Evolutionary conservation across 1,139 yeast species (phyloP), one percentile per base, ranked within the genome.

Genomic region (Blastobotrys apis): DNA sequence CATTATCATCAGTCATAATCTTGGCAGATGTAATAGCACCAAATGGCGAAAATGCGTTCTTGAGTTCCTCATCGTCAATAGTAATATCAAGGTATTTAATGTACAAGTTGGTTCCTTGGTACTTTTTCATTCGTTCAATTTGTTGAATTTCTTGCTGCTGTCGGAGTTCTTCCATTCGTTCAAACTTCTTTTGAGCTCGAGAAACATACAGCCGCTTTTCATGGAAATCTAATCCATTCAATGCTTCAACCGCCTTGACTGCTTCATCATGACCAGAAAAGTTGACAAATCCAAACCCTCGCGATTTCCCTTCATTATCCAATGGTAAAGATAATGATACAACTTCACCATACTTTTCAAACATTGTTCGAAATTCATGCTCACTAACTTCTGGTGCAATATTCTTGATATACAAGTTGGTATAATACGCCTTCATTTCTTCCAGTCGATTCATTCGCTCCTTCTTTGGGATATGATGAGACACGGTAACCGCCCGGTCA

Each of bases 161-260:
- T 74, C 82, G 84, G 68, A 85, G 77, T 68, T 84, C 90, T 73
- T 85, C 94, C 60, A 80, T 67, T 75, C 95, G 83, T 74, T 87
- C 95, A 66, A 83, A 74, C 76, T 84, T 86, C 81, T 84, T 84
- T 73, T 87, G 96, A 57, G 96, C 96, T 70, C 96, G 81, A 57
- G 94, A 88, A 59, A 87, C 95, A 65, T 77, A 84, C 55, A 88
- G 72, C 63, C 73, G 74, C 68, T 82, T 85, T 60, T 87, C 90
- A 59, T 78, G 78, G 64, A 83, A 70, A 62, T 83, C 92, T 56
- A 71, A 71, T 62, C 80, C 90, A 69, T 87, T 84, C 66, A 86
- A 77, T 55, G 73, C 84, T 52, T 84, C 92, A 60, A 87, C 85
- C 48, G 95, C 94, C 66, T 75, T 75, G 51, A 74, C 77, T 52